Evolutionary conservation across 345 rosid species (phyloP).

Genomic region (Cardamine chenopodiifolia): DNA sequence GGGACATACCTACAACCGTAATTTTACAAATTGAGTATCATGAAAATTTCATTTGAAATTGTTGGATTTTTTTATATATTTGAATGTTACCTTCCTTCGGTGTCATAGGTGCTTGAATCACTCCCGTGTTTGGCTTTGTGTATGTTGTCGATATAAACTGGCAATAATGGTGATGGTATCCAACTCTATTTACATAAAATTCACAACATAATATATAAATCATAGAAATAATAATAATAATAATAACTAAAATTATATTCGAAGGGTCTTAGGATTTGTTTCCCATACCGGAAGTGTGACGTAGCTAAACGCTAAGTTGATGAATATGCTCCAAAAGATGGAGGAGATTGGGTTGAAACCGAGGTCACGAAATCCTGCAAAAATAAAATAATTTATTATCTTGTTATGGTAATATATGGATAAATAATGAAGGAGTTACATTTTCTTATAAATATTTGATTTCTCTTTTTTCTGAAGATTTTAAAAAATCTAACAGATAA

Average conservation of each 20-base stretch:
- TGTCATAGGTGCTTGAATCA: slow-evolving; percentile 69
- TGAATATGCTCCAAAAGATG: slow-evolving; percentile 44
- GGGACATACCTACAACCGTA: slow-evolving; percentile 57
- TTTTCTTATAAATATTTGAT: neutral
- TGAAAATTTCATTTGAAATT: neutral
- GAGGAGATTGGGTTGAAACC: slow-evolving; percentile 64
- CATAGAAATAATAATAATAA: neutral
- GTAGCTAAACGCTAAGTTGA: slow-evolving; percentile 60
- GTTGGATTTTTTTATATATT: neutral
- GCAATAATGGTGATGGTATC: slow-evolving; percentile 70
- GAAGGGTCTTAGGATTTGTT: neutral
- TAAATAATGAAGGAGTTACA: neutral
- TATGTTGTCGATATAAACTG: slow-evolving; percentile 67
- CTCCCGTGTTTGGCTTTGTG: slow-evolving; percentile 85
- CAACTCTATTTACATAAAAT: slow-evolving; percentile 51
- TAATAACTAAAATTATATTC: neutral
- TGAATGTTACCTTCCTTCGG: slow-evolving; percentile 72
- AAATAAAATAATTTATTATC: neutral
- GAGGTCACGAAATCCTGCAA: slow-evolving; percentile 56
- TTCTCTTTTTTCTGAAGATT: neutral
- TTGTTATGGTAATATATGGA: slow-evolving; percentile 1
- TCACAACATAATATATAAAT: neutral
- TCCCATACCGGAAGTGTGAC: slow-evolving; percentile 64
- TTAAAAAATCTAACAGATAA: neutral
- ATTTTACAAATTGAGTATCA: neutral